Evolutionary conservation across 495 filamentous ascomycete species (phyloP).

Genomic region (Aspergillus kassunensis): DNA sequence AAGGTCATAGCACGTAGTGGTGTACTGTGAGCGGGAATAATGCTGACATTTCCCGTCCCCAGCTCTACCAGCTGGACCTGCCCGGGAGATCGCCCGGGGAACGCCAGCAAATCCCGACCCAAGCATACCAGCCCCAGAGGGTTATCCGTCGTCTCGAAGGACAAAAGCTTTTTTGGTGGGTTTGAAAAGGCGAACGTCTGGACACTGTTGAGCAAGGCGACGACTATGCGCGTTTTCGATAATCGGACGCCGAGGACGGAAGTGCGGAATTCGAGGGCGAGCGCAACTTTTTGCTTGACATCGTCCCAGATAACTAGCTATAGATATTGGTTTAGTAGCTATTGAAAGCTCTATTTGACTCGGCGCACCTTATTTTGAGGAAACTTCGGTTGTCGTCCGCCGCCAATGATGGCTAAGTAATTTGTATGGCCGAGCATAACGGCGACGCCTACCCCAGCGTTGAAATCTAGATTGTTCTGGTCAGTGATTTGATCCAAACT

Average conservation of each 20-base stretch:
- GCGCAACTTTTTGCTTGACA: slow-evolving; percentile 65
- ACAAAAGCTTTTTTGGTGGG: slow-evolving; percentile 64
- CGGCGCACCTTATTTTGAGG: slow-evolving; percentile 73
- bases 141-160: slow-evolving; percentile 87
- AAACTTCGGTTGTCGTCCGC: slow-evolving; percentile 81
- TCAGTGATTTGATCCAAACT: slow-evolving; percentile 1
- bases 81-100: slow-evolving; percentile 79
- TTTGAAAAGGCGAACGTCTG: slow-evolving; percentile 81
- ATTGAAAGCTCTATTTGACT: too few species aligned
- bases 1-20: slow-evolving; percentile 75
- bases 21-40: slow-evolving; percentile 86
- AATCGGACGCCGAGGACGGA: slow-evolving; percentile 74
- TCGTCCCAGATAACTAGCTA: slow-evolving; percentile 93
- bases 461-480: slow-evolving; percentile 59
- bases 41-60: slow-evolving; percentile 78
- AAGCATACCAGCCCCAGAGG: slow-evolving; percentile 76
- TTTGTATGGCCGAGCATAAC: slow-evolving; percentile 87
- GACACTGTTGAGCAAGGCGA: slow-evolving; percentile 77
- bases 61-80: slow-evolving; percentile 92
- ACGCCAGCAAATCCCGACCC: slow-evolving; percentile 65
- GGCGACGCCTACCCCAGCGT: slow-evolving; percentile 76
- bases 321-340: slow-evolving; percentile 7
- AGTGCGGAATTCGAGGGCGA: slow-evolving; percentile 71
- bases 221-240: slow-evolving; percentile 72
- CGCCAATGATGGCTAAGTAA: slow-evolving; percentile 85